These are phyloP conservation scores for Citrus cavaleriei DNA, from an alignment of 345 rosid species.

Conservation along the genomic window DNA sequence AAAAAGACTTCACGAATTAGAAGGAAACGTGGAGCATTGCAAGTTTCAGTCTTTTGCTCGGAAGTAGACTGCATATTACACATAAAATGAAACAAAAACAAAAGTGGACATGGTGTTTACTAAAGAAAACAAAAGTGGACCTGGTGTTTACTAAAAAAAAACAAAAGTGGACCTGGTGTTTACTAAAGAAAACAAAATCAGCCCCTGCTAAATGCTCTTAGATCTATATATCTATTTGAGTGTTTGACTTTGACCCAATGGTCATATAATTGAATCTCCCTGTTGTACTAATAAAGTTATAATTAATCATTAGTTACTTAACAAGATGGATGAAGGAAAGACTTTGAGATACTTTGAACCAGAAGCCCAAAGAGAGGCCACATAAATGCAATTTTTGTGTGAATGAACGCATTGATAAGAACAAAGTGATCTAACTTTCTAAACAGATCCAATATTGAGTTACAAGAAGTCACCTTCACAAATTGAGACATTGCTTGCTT, in stretches of 20 bases:
- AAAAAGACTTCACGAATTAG: not conserved
- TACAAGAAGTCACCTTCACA: conserved; percentile 76
- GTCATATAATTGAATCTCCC: not conserved
- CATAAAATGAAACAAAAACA: not conserved
- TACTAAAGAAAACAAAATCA: not conserved
- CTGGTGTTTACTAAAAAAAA: not conserved
- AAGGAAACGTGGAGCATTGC: not conserved
- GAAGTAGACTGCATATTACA: not conserved
- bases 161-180: not conserved
- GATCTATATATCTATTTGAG: not conserved
- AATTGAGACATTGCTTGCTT: conserved; percentile 35
- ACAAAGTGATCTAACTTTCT: conserved; percentile 44
- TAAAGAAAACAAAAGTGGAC: not conserved
- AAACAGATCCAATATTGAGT: conserved; percentile 66
- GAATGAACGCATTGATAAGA: not conserved
- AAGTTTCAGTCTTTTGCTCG: not conserved
- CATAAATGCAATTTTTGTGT: not conserved
- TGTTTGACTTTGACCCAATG: not conserved
- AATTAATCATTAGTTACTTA: not conserved
- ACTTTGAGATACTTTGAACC: not conserved
- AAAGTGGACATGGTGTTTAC: not conserved
- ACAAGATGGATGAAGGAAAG: not conserved
- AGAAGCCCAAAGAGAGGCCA: not conserved
- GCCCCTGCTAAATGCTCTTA: not conserved
- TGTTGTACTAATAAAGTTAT: not conserved